These are phyloP conservation scores for Aspergillus sp. DNA, from an alignment of 2,329 filamentous ascomycete species.

Conservation along the genomic window DNA sequence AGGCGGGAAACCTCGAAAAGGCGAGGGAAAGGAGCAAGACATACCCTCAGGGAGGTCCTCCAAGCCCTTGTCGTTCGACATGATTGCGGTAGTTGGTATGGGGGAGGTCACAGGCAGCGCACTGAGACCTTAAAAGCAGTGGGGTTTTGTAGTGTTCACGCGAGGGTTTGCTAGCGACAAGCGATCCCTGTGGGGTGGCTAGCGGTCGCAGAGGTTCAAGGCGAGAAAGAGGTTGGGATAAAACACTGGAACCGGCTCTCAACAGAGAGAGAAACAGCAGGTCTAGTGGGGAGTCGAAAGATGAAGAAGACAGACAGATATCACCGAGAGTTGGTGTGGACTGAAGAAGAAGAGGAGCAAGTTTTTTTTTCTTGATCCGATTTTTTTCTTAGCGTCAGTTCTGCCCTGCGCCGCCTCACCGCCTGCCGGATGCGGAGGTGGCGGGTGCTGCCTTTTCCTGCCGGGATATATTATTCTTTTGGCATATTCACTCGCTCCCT, in stretches of 20 bases:
- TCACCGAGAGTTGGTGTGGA: slow-evolving; percentile 14
- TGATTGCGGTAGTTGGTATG: slow-evolving; percentile 78
- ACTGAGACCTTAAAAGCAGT: slow-evolving; percentile 52
- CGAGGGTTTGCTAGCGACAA: slow-evolving; percentile 23
- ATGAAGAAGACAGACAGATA: slow-evolving; percentile 13
- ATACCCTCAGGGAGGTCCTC: slow-evolving; percentile 94
- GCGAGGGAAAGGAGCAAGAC: slow-evolving; percentile 21
- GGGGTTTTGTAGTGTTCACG: slow-evolving; percentile 24
- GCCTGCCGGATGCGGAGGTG: slow-evolving; percentile 8
- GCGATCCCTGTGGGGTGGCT: slow-evolving; percentile 22
- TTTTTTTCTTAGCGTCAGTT: slow-evolving; percentile 13
- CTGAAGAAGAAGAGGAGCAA: slow-evolving; percentile 1
- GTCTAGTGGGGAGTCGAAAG: too few species aligned
- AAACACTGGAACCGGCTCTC: slow-evolving; percentile 28
- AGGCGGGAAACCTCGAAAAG: slow-evolving; percentile 2
- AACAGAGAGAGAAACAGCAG: too few species aligned
- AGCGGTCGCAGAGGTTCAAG: slow-evolving; percentile 15
- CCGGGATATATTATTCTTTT: slow-evolving; percentile 1
- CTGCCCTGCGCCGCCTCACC: slow-evolving; percentile 14
- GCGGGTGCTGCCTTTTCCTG: slow-evolving; percentile 6
- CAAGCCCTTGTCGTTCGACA: slow-evolving; percentile 86
- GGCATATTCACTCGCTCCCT: slow-evolving; percentile 1
- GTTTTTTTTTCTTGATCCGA: slow-evolving; percentile 6
- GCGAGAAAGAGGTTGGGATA: slow-evolving; percentile 7
- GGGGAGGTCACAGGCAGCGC: slow-evolving; percentile 61